Evolutionary conservation across 1,284 basidiomycete species (phyloP), one percentile per base, ranked within the genome.

Genomic region (Tilletiopsis washingtonensis): DNA sequence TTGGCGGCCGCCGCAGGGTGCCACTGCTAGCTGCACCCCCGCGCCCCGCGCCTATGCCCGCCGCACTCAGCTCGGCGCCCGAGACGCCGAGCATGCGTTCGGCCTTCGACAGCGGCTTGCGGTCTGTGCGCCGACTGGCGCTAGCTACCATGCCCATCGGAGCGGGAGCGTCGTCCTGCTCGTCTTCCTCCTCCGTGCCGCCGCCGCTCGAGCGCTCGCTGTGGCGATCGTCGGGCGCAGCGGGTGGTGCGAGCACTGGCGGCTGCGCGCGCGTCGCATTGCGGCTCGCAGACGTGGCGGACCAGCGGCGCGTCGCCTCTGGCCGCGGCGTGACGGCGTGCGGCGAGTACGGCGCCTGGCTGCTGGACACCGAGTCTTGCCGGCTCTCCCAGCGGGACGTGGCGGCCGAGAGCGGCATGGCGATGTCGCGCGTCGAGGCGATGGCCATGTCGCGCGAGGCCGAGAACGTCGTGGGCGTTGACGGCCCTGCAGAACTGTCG

Each of bases 21-120:
- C n/a, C n/a, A n/a, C n/a, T n/a, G n/a, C n/a, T n/a, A n/a, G n/a
- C n/a, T n/a, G n/a, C n/a, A n/a, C n/a, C n/a, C n/a, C n/a, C n/a
- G n/a, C n/a, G n/a, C n/a, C n/a, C n/a, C n/a, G n/a, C n/a, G n/a
- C n/a, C n/a, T n/a, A n/a, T n/a, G 25, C 12, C 41, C 19, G 41
- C 11, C 41, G 59, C 57, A 46, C 45, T 46, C 32, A 53, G 51
- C 0, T 53, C 45, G 23, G 29, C 40, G 51, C 32, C 17, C 12
- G 32, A 34, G 24, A 40, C 19, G 19, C 37, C 37, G 17, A 43
- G 2, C 38, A 40, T 43, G 14, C 37, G 15, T 29, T 47, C 46
- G 15, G 19, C 36, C 24, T 47, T 40, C 5, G 46, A 24, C 32
- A 12, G 12, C 32, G 32, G 12, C 17, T 34, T 34, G 12, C 12